phyloP scores from a whole-genome alignment of 768 basidiomycete genomes.

The Clathrus columnatus region DNA sequence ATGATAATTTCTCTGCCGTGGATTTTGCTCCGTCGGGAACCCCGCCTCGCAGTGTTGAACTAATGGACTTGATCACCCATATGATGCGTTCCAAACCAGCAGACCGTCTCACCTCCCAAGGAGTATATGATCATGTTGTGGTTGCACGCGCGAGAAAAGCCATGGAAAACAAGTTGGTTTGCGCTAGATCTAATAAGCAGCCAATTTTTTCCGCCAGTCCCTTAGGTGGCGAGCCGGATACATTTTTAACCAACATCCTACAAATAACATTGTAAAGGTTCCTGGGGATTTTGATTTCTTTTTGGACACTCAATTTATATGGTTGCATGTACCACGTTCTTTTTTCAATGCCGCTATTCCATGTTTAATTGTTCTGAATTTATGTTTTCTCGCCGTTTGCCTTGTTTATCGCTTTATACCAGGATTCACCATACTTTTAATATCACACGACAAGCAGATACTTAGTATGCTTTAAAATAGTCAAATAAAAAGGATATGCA shows the following conservation, averaged over 20 bases:
- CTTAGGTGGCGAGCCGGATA: constrained; percentile 48
- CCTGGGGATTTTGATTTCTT: neutral
- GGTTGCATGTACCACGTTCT: neutral
- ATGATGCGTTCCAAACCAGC: constrained; percentile 74
- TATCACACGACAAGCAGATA: too few species aligned
- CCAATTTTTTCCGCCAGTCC: constrained; percentile 50
- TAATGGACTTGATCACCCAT: constrained; percentile 56
- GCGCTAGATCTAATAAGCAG: neutral
- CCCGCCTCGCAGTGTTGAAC: constrained; percentile 46
- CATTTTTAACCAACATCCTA: constrained; percentile 56
- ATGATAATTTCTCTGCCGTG: constrained; percentile 85
- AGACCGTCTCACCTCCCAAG: constrained; percentile 46
- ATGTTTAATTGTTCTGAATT: neutral
- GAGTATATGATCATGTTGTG: constrained; percentile 52
- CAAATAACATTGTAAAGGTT: neutral
- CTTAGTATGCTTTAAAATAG: too few species aligned
- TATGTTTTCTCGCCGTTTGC: neutral
- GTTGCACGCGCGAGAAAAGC: constrained; percentile 50
- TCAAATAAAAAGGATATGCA: neutral
- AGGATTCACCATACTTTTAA: too few species aligned
- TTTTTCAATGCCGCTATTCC: too few species aligned
- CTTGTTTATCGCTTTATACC: neutral
- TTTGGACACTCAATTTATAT: neutral
- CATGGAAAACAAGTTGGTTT: constrained; percentile 49
- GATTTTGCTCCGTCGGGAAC: constrained; percentile 33